Conservation (phyloP, 768 basidiomycete species). For the Pleurotus sapidus region DNA sequence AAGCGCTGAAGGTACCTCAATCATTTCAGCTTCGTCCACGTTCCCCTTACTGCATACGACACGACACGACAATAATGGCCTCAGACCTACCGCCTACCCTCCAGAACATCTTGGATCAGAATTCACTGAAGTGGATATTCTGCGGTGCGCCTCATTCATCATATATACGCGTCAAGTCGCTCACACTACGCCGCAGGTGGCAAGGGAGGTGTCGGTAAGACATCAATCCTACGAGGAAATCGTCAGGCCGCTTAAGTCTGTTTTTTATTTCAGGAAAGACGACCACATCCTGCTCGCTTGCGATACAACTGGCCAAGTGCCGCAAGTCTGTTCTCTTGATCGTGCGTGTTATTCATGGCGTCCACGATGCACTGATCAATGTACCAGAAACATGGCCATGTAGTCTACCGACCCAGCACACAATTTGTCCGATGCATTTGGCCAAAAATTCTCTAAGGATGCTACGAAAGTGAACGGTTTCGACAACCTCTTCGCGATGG, state of each 20-base stretch:
- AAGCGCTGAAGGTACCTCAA: too few species aligned
- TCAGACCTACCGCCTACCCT: slow-evolving; percentile 81
- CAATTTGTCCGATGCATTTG: slow-evolving; percentile 97
- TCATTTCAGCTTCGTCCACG: slow-evolving; percentile 24
- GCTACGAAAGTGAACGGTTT: slow-evolving; percentile 98
- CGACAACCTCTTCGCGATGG: slow-evolving; percentile 96
- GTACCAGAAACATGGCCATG: not conserved
- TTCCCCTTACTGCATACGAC: not conserved
- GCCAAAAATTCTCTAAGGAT: slow-evolving; percentile 99
- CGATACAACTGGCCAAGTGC: slow-evolving; percentile 89
- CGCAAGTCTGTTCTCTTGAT: slow-evolving; percentile 97
- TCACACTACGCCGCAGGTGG: slow-evolving; percentile 59
- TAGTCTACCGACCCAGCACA: slow-evolving; percentile 99
- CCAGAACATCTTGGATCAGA: slow-evolving; percentile 94
- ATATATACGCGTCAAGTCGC: slow-evolving; percentile 1
- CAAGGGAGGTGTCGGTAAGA: slow-evolving; percentile 96
- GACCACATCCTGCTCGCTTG: slow-evolving; percentile 94
- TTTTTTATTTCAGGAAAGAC: slow-evolving; percentile 73
- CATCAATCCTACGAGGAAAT: not conserved
- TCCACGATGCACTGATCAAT: not conserved
- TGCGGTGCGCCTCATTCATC: slow-evolving; percentile 63
- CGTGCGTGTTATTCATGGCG: slow-evolving; percentile 43
- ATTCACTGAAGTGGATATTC: slow-evolving; percentile 96
- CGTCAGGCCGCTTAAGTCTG: slow-evolving; percentile 6
- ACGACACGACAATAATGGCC: slow-evolving; percentile 35